Conservation (phyloP, 1,284 basidiomycete species). For the Ustilago bromivora region DNA sequence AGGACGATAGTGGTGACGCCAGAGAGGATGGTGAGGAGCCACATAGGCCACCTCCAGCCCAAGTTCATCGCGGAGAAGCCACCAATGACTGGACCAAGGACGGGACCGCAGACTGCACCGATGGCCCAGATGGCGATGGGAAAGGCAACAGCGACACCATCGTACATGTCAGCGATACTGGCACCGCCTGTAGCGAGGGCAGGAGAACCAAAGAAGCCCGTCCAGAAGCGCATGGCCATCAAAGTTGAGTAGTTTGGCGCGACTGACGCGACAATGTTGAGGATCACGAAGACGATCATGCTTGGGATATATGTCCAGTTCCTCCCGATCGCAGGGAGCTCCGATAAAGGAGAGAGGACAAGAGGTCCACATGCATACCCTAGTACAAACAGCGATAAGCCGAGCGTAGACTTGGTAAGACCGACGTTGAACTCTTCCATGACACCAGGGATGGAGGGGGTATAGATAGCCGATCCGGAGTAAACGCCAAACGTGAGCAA, state of each 20-base stretch:
- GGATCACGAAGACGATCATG: constrained; percentile 38
- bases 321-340: constrained; percentile 73
- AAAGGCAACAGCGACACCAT: constrained; percentile 53
- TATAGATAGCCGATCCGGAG: constrained; percentile 46
- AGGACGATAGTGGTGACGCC: constrained; percentile 59
- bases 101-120: constrained; percentile 61
- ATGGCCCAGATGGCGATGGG: constrained; percentile 69
- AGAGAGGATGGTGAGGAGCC: constrained; percentile 59
- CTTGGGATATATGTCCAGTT: constrained; percentile 55
- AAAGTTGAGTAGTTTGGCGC: constrained; percentile 62
- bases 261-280: constrained; percentile 50
- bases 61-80: constrained; percentile 61
- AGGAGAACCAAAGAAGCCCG: constrained; percentile 63
- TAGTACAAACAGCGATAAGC: constrained; percentile 77
- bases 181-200: constrained; percentile 61
- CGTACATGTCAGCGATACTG: constrained; percentile 59
- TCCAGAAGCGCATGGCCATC: constrained; percentile 63
- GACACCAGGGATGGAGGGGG: constrained; percentile 58
- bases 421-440: constrained; percentile 76
- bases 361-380: constrained; percentile 69
- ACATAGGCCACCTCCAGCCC: constrained; percentile 68
- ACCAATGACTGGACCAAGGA: constrained; percentile 50
- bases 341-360: constrained; percentile 74
- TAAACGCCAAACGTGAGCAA: constrained; percentile 51
- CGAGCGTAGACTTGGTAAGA: constrained; percentile 78